Conservation (phyloP, 169 alveolate species). For the Plasmodium knowlesi region DNA sequence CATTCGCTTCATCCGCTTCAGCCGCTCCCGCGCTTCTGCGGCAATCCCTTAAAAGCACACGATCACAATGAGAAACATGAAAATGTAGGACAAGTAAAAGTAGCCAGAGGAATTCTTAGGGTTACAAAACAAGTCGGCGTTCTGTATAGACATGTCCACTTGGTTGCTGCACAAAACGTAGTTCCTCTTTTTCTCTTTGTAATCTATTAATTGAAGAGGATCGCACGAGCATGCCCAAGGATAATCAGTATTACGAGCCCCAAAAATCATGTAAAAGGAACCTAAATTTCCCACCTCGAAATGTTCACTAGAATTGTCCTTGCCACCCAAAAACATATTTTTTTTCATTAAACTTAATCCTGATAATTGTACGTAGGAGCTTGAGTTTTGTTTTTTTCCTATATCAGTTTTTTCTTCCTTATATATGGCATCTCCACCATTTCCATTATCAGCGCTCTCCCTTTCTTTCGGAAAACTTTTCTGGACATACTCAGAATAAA, state of each 20-base stretch:
- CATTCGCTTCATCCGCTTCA: no score
- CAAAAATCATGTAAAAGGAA: conserved; percentile 60
- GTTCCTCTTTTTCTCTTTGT: conserved; percentile 77
- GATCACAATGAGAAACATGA: conserved; percentile 20
- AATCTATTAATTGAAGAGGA: conserved; percentile 75
- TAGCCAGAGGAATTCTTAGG: conserved; percentile 73
- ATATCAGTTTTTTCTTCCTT: not conserved
- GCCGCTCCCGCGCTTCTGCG: not conserved
- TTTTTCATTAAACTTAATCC: not conserved
- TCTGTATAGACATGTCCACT: conserved; percentile 82
- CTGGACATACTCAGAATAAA: conserved; percentile 14
- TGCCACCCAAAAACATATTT: conserved; percentile 3
- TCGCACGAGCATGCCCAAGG: conserved; percentile 89
- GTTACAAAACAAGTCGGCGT: conserved; percentile 81
- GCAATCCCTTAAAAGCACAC: not conserved
- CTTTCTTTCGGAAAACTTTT: not conserved
- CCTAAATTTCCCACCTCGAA: conserved; percentile 66
- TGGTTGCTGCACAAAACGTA: conserved; percentile 84
- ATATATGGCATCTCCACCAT: not conserved
- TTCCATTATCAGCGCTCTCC: not conserved
- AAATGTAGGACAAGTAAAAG: conserved; percentile 56
- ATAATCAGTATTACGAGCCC: conserved; percentile 80
- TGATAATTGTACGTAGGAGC: conserved; percentile 41
- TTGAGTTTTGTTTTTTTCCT: conserved; percentile 16
- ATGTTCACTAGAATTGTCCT: conserved; percentile 27